These are phyloP conservation scores for Populus simonii DNA, from an alignment of 345 rosid species.

Conservation along the genomic window DNA sequence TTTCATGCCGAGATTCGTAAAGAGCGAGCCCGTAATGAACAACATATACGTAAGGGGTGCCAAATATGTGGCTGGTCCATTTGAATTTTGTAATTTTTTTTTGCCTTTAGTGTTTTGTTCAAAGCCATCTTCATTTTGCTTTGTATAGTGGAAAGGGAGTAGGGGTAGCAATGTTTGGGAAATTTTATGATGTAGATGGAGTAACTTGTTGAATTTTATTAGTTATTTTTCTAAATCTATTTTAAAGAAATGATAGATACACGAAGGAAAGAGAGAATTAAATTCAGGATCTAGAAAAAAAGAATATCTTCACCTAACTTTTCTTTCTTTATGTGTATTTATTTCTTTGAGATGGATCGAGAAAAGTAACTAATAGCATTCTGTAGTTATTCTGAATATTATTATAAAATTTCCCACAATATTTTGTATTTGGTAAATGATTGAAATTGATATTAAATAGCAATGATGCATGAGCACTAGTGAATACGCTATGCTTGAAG, in stretches of 20 bases:
- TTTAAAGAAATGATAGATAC: no score
- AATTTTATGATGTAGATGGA: no score
- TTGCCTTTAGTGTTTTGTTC: constrained; percentile 4
- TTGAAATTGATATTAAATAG: constrained; percentile 7
- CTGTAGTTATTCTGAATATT: no score
- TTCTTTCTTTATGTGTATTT: no score
- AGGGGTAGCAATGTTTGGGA: constrained; percentile 28
- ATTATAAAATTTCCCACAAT: no score
- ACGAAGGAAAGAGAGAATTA: no score
- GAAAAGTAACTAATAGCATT: no score
- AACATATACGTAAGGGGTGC: background rate
- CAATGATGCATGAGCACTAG: constrained; percentile 3
- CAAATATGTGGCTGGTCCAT: constrained; percentile 3
- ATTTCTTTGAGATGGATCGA: no score
- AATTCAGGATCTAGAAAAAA: no score
- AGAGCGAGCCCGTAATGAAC: constrained; percentile 1
- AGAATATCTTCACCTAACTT: no score
- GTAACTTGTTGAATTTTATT: no score
- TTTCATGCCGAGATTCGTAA: constrained; percentile 26
- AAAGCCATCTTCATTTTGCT: constrained; percentile 29
- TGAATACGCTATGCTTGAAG: constrained; percentile 15
- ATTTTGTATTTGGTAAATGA: constrained; percentile 15
- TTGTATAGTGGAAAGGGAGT: constrained; percentile 46
- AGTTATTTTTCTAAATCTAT: no score
- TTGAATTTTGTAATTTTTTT: background rate